phyloP scores from a whole-genome alignment of 768 basidiomycete species.

The Hemileccinum rubropunctum region DNA sequence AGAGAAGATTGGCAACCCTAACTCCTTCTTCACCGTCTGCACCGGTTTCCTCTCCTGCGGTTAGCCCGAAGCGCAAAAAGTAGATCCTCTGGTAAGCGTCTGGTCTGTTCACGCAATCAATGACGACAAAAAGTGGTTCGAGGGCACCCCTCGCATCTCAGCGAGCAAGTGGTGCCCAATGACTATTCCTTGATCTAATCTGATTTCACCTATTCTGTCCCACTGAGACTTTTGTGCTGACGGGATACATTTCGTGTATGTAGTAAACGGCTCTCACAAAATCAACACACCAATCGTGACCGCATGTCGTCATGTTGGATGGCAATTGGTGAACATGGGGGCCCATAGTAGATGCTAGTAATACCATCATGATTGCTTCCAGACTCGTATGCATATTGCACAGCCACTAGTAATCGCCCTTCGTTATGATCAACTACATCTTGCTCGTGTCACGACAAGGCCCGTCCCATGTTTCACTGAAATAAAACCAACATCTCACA shows the following conservation, averaged over 20 bases:
- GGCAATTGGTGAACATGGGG: neutral
- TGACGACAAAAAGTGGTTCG: conserved; percentile 78
- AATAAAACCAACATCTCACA: conserved; percentile 8
- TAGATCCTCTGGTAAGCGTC: conserved; percentile 20
- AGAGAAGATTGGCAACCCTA: conserved; percentile 14
- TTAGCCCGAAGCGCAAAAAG: conserved; percentile 7
- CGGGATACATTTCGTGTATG: too few species aligned
- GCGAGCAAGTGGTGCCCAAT: conserved; percentile 45
- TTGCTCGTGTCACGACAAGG: conserved; percentile 94
- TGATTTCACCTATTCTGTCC: conserved; percentile 42
- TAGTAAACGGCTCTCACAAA: neutral
- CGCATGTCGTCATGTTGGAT: neutral
- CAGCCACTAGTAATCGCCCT: conserved; percentile 25
- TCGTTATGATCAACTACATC: conserved; percentile 83
- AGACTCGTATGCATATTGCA: conserved; percentile 5
- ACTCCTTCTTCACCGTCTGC: neutral
- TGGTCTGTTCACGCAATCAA: conserved; percentile 28
- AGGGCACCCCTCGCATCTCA: conserved; percentile 52
- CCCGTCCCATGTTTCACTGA: conserved; percentile 25
- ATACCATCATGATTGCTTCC: too few species aligned
- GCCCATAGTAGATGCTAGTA: neutral
- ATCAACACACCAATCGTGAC: neutral
- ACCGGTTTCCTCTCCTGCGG: neutral
- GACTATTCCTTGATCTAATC: conserved; percentile 91
- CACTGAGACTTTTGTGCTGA: conserved; percentile 8